A percentile compares a stretch with the other conserved stretches of the same genome.
phyloP scores from a whole-genome alignment of 2,329 filamentous ascomycete genomes.

The Magnaporthiopsis incrustans region DNA sequence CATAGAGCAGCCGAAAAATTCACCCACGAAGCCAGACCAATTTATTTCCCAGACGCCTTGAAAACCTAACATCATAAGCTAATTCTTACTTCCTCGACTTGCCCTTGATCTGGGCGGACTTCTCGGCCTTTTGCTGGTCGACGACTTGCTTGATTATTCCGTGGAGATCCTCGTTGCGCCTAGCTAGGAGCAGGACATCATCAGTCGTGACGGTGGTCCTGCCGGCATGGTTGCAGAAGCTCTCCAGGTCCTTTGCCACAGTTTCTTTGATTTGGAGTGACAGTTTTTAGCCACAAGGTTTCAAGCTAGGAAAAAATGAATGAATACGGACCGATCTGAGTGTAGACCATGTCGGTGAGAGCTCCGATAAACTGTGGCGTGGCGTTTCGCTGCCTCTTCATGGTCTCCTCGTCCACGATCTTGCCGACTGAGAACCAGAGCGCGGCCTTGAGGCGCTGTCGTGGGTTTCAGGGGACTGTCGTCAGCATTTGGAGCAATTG shows the following conservation, averaged over 20 bases:
- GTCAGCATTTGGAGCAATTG: background rate
- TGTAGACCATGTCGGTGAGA: slow-evolving; percentile 79
- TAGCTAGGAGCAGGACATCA: slow-evolving; percentile 79
- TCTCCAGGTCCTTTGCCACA: slow-evolving; percentile 48
- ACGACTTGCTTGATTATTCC: slow-evolving; percentile 64
- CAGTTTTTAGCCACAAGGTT: slow-evolving; percentile 1
- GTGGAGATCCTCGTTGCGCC: slow-evolving; percentile 80
- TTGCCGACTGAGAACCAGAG: slow-evolving; percentile 80
- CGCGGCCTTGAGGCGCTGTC: slow-evolving; percentile 71
- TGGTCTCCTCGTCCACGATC: slow-evolving; percentile 79
- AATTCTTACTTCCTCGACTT: slow-evolving; percentile 17
- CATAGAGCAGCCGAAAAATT: background rate
- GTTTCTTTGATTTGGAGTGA: slow-evolving; percentile 36
- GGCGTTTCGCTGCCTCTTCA: slow-evolving; percentile 69
- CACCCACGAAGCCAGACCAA: background rate
- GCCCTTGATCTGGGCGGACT: slow-evolving; percentile 21
- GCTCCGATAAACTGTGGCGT: slow-evolving; percentile 88
- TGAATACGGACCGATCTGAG: slow-evolving; percentile 62
- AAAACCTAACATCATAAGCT: background rate
- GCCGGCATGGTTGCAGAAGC: slow-evolving; percentile 65
- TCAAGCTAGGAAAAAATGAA: background rate
- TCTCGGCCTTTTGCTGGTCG: slow-evolving; percentile 47
- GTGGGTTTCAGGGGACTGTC: background rate
- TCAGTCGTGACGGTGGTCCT: slow-evolving; percentile 72
- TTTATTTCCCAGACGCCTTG: background rate